Percentiles rank a stretch among this genome's conserved stretches.
Conservation (phyloP, 495 filamentous ascomycete genomes). For the Acidomyces sp. region DNA sequence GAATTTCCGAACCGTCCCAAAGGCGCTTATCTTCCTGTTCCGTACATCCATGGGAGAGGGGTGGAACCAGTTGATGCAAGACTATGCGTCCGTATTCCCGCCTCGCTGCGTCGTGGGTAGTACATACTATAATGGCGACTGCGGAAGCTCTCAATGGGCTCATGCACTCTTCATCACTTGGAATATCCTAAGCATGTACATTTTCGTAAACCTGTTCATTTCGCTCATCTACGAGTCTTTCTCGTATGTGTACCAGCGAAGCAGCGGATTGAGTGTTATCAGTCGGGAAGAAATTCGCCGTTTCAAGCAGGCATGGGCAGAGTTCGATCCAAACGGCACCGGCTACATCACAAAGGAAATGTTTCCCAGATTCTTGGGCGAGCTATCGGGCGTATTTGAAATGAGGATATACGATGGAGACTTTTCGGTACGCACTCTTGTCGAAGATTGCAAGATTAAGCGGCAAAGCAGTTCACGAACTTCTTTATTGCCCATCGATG, state of each 20-base stretch:
- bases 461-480: slow-evolving; percentile 32
- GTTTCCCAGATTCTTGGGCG: slow-evolving; percentile 78
- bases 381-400: slow-evolving; percentile 86
- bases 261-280: slow-evolving; percentile 69
- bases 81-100: slow-evolving; percentile 64
- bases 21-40: slow-evolving; percentile 87
- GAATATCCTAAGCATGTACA: slow-evolving; percentile 99
- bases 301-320: slow-evolving; percentile 98
- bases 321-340: slow-evolving; percentile 77
- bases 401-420: slow-evolving; percentile 95
- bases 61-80: slow-evolving; percentile 96
- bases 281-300: slow-evolving; percentile 84
- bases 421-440: slow-evolving; percentile 66
- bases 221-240: slow-evolving; percentile 99
- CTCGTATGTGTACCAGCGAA: slow-evolving; percentile 96
- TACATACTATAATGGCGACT: slow-evolving; percentile 76
- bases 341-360: slow-evolving; percentile 85
- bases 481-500: slow-evolving; percentile 39
- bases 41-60: slow-evolving; percentile 84
- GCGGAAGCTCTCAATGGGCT: slow-evolving; percentile 79
- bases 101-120: slow-evolving; percentile 59
- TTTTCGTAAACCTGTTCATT: slow-evolving; percentile 96
- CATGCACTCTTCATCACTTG: slow-evolving; percentile 80
- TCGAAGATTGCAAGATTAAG: slow-evolving; percentile 60
- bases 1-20: slow-evolving; percentile 88